Conservation (phyloP, 2,329 filamentous ascomycete genomes). For the Fonsecaea erecta region DNA sequence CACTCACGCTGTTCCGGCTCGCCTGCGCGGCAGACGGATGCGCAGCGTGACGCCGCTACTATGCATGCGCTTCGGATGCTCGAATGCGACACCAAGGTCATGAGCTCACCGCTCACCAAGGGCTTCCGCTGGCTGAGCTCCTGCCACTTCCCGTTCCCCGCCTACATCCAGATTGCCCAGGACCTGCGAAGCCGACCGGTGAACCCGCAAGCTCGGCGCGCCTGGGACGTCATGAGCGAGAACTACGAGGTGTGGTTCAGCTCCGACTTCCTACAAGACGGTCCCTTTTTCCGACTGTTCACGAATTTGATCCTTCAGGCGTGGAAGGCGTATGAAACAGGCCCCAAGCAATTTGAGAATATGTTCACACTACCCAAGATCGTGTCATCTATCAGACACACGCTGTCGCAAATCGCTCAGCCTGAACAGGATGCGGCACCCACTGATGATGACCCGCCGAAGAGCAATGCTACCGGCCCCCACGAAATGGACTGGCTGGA, state of each 20-base stretch:
- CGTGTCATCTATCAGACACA: conserved; percentile 40
- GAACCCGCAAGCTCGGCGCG: conserved; percentile 41
- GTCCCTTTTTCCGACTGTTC: conserved; percentile 43
- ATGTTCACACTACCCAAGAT: conserved; percentile 37
- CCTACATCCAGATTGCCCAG: conserved; percentile 54
- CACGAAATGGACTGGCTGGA: no score
- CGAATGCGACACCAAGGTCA: conserved; percentile 53
- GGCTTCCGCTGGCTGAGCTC: conserved; percentile 51
- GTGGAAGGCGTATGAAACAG: conserved; percentile 45
- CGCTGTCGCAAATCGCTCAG: conserved; percentile 27
- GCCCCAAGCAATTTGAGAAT: conserved; percentile 26
- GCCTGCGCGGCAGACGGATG: conserved; percentile 38
- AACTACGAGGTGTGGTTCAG: conserved; percentile 49
- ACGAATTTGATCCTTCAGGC: conserved; percentile 47
- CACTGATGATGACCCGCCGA: conserved; percentile 8
- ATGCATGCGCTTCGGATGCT: conserved; percentile 47
- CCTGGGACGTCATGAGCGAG: conserved; percentile 54
- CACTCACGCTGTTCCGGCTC: conserved; percentile 43
- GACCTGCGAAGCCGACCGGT: conserved; percentile 48
- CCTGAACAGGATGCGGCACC: neutral
- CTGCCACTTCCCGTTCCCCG: conserved; percentile 56
- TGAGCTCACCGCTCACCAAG: conserved; percentile 48
- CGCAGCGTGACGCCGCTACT: conserved; percentile 41
- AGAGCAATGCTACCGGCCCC: conserved; percentile 11
- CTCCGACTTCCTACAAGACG: conserved; percentile 8